A percentile compares a stretch with the other conserved stretches of the same genome.
These are phyloP conservation scores for Kernera saxatilis DNA, from an alignment of 345 rosid species.

Conservation along the genomic window DNA sequence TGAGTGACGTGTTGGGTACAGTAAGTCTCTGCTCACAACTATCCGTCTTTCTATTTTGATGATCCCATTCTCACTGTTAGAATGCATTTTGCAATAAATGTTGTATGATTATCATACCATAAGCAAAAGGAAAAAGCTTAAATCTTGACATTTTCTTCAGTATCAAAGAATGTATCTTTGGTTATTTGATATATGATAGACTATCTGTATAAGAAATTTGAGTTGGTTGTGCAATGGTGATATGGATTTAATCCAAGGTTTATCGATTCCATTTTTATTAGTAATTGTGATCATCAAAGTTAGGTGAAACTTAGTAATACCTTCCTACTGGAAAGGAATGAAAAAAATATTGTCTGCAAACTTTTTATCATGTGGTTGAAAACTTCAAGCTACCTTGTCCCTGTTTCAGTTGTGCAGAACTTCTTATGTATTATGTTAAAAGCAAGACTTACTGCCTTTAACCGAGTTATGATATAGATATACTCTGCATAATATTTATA, in stretches of 20 bases:
- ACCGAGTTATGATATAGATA: neutral
- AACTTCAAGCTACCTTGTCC: neutral
- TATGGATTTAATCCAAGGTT: neutral
- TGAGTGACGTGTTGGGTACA: constrained; percentile 94
- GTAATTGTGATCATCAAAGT: neutral
- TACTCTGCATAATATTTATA: neutral
- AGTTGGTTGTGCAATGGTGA: neutral
- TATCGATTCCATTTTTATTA: neutral
- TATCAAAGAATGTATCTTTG: neutral
- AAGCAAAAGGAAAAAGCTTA: constrained; percentile 4
- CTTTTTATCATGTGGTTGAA: neutral
- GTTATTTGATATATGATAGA: neutral
- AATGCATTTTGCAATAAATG: neutral
- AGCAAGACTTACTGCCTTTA: neutral
- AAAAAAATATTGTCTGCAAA: neutral
- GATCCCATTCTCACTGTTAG: neutral
- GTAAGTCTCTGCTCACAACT: constrained; percentile 49
- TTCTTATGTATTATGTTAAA: neutral
- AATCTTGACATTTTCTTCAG: constrained; percentile 3
- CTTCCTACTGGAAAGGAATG: neutral
- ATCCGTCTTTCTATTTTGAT: constrained; percentile 9
- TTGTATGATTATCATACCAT: neutral
- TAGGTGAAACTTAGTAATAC: neutral
- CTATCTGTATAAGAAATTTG: neutral
- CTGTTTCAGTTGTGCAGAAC: neutral